Percentiles rank a stretch among this genome's conserved stretches.
These are phyloP conservation scores for Pontederia paniculata DNA, from an alignment of 176 grass and related monocot species.

Conservation along the genomic window DNA sequence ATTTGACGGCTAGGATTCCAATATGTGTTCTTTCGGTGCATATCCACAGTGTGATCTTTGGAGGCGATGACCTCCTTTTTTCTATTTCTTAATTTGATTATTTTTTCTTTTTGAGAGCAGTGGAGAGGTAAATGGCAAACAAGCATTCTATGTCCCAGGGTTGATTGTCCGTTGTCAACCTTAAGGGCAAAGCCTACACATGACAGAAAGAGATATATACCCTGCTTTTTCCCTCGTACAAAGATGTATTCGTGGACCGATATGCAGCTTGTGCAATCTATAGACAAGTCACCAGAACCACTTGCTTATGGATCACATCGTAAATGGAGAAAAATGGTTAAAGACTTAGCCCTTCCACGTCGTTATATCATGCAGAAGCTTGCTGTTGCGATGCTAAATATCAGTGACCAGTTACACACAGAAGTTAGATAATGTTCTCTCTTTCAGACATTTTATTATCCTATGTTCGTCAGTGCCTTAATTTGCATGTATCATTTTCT, in stretches of 20 bases:
- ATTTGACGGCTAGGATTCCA: too few relatives aligned
- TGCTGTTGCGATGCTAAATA: constrained; percentile 70
- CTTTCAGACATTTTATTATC: constrained; percentile 6
- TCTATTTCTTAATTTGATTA: not conserved
- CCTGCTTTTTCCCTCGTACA: constrained; percentile 86
- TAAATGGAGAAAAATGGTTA: constrained; percentile 87
- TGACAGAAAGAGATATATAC: constrained; percentile 73
- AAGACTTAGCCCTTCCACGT: constrained; percentile 56
- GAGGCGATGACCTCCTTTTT: constrained; percentile 1
- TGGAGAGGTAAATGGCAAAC: constrained; percentile 99
- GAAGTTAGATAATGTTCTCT: constrained; percentile 33
- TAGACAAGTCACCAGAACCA: constrained; percentile 54
- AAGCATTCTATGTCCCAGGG: constrained; percentile 74
- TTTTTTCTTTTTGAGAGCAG: constrained; percentile 41
- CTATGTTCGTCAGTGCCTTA: not conserved
- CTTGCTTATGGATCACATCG: constrained; percentile 76
- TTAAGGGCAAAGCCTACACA: constrained; percentile 84
- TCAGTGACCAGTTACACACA: constrained; percentile 67
- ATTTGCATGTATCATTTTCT: constrained; percentile 18
- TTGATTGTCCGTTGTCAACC: constrained; percentile 66
- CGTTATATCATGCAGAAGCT: constrained; percentile 74
- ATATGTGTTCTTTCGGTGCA: not conserved
- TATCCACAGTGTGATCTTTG: not conserved
- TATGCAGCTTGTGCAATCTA: constrained; percentile 68
- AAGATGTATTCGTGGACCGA: constrained; percentile 89